Base-by-base conservation (phyloP, 2,329 filamentous ascomycete genomes). In the Corinectria fuckeliana region DNA sequence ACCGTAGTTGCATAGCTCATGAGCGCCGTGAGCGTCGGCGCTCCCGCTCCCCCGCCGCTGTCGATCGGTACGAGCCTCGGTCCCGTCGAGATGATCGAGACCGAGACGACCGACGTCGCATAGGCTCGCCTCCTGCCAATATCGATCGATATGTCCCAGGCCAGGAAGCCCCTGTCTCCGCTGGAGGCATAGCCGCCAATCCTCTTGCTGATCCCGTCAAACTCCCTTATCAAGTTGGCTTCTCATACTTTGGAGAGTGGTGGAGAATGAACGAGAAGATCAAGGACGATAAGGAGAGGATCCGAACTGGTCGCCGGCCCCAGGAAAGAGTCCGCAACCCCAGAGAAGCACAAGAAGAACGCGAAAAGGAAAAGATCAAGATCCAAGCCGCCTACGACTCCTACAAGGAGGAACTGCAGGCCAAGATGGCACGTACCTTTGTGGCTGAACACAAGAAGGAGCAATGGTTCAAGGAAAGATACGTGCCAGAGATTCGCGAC, bases 401-500 rank as follows among this genome's bases (percentile, higher is more conserved):
- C 1, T 90, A 90, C 72, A 89, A 89, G 67, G 87, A 90, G 70
- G 87, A 89, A 32, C 78, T 90, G 2, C 87, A 90, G 69, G 86
- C 84, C 4, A 89, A 88, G 74, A 94, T 97, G 90, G 93, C 95
- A 0, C 88, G 93, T 65, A 82, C 86, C 1, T 99, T 99, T 74
- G 95, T 99, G 39, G 87, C 90, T 49, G 90, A 93, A 69, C 95
- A 99, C 77, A 97, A 96, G 74, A 88, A 88, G 41, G 95, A 99
- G 75, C 94, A 99, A 74, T 99, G 95, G 95, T 99, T 99, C 79
- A 92, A 90, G 69, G 95, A 99, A 77, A 89, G 92, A 73, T 99
- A 99, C 70, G 89, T 96, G 26, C 86, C 92, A 1, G 92, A 95
- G 67, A 87, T 94, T 54, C 85, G 91, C 51, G 89, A 93, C 65